phyloP scores from a whole-genome alignment of 2,329 filamentous ascomycete species.

The Cercospora nicotianae region DNA sequence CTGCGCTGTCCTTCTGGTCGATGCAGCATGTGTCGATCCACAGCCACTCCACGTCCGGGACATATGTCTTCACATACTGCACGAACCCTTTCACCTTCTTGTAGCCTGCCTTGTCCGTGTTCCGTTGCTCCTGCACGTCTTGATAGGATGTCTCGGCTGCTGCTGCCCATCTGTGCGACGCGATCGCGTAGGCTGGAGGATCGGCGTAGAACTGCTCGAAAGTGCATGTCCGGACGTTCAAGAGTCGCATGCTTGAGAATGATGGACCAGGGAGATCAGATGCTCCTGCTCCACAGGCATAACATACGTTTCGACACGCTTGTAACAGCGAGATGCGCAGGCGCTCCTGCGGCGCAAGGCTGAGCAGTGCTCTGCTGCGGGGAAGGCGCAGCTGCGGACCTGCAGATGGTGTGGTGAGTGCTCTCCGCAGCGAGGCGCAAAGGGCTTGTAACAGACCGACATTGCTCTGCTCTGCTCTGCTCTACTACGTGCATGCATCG shows the following conservation, averaged over 20 bases:
- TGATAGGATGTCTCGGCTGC: too few relatives aligned
- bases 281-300: neutral
- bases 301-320: neutral
- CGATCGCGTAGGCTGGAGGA: neutral
- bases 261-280: neutral
- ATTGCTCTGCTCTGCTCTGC: neutral
- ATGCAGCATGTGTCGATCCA: neutral
- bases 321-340: neutral
- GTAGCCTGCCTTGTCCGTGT: neutral
- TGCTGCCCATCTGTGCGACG: too few relatives aligned
- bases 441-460: neutral
- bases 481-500: neutral
- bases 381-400: neutral
- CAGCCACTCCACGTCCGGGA: constrained; percentile 29
- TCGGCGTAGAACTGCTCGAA: neutral
- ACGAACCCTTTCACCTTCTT: neutral
- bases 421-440: neutral
- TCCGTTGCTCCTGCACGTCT: too few relatives aligned
- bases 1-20: neutral
- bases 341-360: neutral
- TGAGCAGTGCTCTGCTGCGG: neutral
- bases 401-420: neutral
- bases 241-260: neutral
- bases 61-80: neutral
- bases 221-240: neutral